Percentiles rank a stretch among this genome's conserved stretches.
Evolutionary conservation across 1,139 yeast genomes (phyloP).

Genomic region (Scheffersomyces parashehatae): DNA sequence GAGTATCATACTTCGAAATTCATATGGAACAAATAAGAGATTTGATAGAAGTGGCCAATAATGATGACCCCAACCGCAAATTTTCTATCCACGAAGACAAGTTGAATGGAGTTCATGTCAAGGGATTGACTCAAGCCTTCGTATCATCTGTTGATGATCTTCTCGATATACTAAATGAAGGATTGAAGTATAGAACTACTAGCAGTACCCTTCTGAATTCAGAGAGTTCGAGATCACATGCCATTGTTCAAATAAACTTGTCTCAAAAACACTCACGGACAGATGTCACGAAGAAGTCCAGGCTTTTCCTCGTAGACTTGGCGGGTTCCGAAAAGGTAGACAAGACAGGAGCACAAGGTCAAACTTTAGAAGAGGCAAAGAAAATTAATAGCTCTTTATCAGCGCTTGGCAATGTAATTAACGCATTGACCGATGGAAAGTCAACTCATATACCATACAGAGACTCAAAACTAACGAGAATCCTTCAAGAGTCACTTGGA

Average conservation of each 20-base stretch:
- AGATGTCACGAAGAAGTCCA: slow-evolving; percentile 65
- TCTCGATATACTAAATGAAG: slow-evolving; percentile 53
- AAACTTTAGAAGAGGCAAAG: slow-evolving; percentile 78
- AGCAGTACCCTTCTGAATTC: slow-evolving; percentile 72
- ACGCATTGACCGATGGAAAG: slow-evolving; percentile 71
- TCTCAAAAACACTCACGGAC: slow-evolving; percentile 57
- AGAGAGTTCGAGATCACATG: slow-evolving; percentile 80
- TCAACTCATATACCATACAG: slow-evolving; percentile 73
- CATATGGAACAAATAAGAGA: slow-evolving; percentile 79
- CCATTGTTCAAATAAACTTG: slow-evolving; percentile 69
- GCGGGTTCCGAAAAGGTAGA: slow-evolving; percentile 91
- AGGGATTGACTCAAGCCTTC: slow-evolving; percentile 62
- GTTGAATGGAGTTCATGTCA: slow-evolving; percentile 66
- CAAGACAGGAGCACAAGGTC: slow-evolving; percentile 78
- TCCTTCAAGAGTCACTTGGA: slow-evolving; percentile 81
- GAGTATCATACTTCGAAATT: slow-evolving; percentile 78
- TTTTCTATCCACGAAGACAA: slow-evolving; percentile 69
- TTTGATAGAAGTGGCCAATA: slow-evolving; percentile 35
- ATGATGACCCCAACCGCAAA: slow-evolving; percentile 22
- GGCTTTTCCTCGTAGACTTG: slow-evolving; percentile 75
- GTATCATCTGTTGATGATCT: slow-evolving; percentile 64
- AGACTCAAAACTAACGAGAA: slow-evolving; percentile 81
- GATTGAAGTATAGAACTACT: slow-evolving; percentile 56
- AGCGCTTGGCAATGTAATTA: slow-evolving; percentile 78
- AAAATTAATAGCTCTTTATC: slow-evolving; percentile 79